Conservation (phyloP, 257 asterid genomes). For the Capsicum chinense region DNA sequence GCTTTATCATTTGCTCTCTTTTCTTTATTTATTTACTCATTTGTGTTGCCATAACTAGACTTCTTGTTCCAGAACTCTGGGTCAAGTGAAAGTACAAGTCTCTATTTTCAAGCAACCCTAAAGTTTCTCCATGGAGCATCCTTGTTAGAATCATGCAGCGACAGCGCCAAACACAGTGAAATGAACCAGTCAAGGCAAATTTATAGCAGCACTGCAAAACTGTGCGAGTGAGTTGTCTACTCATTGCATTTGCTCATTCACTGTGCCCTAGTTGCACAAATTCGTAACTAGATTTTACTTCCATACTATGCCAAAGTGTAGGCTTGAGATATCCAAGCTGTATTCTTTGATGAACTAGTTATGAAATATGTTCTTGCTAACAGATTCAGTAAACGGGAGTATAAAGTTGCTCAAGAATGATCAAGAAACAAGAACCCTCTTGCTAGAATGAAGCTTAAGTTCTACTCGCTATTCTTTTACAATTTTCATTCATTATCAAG, state of each 20-base stretch:
- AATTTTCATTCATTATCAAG: conserved; percentile 14
- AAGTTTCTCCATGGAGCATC: conserved; percentile 97
- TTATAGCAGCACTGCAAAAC: conserved; percentile 94
- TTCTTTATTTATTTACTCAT: conserved; percentile 28
- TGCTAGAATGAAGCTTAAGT: conserved; percentile 20
- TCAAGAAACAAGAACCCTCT: conserved; percentile 15
- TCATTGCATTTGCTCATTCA: neutral
- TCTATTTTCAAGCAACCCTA: conserved; percentile 91
- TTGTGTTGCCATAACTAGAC: conserved; percentile 32
- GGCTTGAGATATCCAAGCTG: conserved; percentile 24
- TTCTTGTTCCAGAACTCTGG: conserved; percentile 69
- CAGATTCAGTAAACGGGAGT: neutral
- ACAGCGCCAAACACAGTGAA: conserved; percentile 74
- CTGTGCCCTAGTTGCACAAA: neutral
- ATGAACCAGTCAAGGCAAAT: conserved; percentile 73
- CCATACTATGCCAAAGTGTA: neutral
- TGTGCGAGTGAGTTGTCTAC: conserved; percentile 83
- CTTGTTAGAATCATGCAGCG: conserved; percentile 79
- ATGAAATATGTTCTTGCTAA: neutral
- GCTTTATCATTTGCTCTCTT: conserved; percentile 14
- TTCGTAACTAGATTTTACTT: conserved; percentile 16
- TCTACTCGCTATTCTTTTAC: conserved; percentile 1
- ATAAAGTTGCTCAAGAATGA: conserved; percentile 2
- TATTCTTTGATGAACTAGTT: neutral
- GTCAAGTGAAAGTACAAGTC: conserved; percentile 73